Percentiles rank a stretch among this genome's conserved stretches.
Conservation (phyloP, 345 rosid species). For the Clausena lansium region DNA sequence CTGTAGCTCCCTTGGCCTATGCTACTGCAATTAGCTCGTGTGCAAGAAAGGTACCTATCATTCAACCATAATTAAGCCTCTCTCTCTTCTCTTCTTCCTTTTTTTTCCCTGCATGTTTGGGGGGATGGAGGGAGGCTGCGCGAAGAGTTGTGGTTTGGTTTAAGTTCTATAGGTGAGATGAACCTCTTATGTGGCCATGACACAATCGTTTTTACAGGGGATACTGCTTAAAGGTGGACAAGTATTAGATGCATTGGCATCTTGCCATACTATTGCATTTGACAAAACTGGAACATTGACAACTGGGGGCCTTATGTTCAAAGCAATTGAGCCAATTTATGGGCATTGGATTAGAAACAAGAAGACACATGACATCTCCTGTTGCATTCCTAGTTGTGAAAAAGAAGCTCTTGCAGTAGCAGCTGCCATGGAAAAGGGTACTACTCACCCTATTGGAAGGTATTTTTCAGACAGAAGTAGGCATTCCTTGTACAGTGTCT, state of each 20-base stretch:
- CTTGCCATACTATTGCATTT: conserved; percentile 90
- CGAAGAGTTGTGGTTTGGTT: too few relatives aligned
- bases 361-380: conserved; percentile 32
- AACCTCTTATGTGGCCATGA: conserved; percentile 11
- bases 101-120: too few relatives aligned
- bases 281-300: conserved; percentile 99
- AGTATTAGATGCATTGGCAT: conserved; percentile 90
- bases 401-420: conserved; percentile 98
- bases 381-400: conserved; percentile 90
- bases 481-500: background rate
- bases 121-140: too few relatives aligned
- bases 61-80: background rate
- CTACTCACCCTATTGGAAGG: conserved; percentile 99
- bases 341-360: conserved; percentile 54
- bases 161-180: background rate
- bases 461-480: conserved; percentile 24
- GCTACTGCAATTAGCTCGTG: conserved; percentile 95
- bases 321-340: conserved; percentile 92
- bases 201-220: conserved; percentile 47
- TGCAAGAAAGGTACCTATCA: conserved; percentile 71
- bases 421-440: conserved; percentile 99
- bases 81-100: too few relatives aligned
- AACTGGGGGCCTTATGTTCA: conserved; percentile 90
- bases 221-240: conserved; percentile 96
- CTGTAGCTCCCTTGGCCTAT: conserved; percentile 98